phyloP scores from a whole-genome alignment of 257 asterid genomes.

The Jasminum sambac region DNA sequence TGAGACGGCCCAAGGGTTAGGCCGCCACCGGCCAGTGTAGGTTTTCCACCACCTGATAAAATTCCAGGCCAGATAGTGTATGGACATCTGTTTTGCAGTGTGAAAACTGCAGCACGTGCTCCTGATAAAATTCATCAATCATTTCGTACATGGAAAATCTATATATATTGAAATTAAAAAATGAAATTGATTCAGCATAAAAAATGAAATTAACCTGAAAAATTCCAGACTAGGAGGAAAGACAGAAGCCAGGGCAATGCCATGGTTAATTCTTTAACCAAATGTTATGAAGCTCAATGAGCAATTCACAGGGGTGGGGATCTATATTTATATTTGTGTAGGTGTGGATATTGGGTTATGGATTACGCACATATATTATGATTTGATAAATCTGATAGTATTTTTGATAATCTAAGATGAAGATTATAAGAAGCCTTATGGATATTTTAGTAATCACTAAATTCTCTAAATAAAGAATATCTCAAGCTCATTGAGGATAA shows the following conservation, averaged over 20 bases:
- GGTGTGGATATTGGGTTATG: background rate
- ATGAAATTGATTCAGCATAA: background rate
- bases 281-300: background rate
- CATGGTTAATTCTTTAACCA: background rate
- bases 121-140: slow-evolving; percentile 9
- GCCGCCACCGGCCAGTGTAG: slow-evolving; percentile 51
- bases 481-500: too few species aligned
- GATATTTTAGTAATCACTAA: background rate
- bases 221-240: background rate
- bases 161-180: too few species aligned
- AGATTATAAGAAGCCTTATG: background rate
- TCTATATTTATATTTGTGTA: background rate
- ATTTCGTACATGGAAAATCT: background rate
- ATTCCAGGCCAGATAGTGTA: slow-evolving; percentile 63
- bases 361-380: background rate
- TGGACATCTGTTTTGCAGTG: slow-evolving; percentile 46
- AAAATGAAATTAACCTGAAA: background rate
- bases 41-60: slow-evolving; percentile 44
- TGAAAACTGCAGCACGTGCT: slow-evolving; percentile 43
- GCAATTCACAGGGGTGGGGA: background rate
- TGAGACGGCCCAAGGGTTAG: slow-evolving; percentile 34
- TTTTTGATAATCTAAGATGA: background rate
- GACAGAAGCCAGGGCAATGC: background rate
- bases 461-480: background rate
- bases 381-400: background rate